Evolutionary conservation across 345 rosid genomes (phyloP), one percentile per base, ranked within the genome.

Genomic region (Citrus reticulata): DNA sequence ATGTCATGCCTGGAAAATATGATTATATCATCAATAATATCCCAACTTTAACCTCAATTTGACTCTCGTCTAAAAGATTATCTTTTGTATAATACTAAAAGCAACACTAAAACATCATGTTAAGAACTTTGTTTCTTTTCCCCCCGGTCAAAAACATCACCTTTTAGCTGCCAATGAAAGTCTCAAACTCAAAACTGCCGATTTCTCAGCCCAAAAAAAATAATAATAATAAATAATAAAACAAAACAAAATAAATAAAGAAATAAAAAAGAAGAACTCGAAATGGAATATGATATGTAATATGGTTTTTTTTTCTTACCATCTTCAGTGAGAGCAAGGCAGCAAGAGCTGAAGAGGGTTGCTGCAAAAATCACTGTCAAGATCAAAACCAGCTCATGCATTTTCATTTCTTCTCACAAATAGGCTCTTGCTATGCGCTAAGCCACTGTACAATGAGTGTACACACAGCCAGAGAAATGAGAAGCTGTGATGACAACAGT

Each of bases 241-340:
- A 0, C 35, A 27, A 77, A 62, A 8, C 4, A 42, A 51, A 57
- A 51, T 34, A 3, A 27, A 7, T 1, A 34, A 68, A 11, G 6
- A 65, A 66, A 66, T 20, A 9, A 7, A n/a, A 27, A 51, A 65
- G 5, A 72, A 37, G 27, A 60, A 20, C 24, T 1, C 27, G 29
- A 46, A 78, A 70, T 29, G 34, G 29, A 58, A 64, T 14, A 66
- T 51, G 49, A 35, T 34, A 54, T 9, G 22, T 73, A 60, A 70
- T 17, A 75, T 42, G 67, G 3, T 27, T 32, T 46, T 46, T 46
- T 79, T 32, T 46, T 46, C 13, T 79, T 87, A 92, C 96, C 96
- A 77, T 92, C 96, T 75, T 87, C 85, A 76, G 87, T 83, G 75
- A 92, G 87, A 78, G 91, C 90, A 77, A 83, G 71, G 30, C 86